A percentile compares a stretch with the other conserved stretches of the same genome.
These are phyloP conservation scores for Boechera retrofracta DNA, from an alignment of 345 rosid species.

Conservation along the genomic window DNA sequence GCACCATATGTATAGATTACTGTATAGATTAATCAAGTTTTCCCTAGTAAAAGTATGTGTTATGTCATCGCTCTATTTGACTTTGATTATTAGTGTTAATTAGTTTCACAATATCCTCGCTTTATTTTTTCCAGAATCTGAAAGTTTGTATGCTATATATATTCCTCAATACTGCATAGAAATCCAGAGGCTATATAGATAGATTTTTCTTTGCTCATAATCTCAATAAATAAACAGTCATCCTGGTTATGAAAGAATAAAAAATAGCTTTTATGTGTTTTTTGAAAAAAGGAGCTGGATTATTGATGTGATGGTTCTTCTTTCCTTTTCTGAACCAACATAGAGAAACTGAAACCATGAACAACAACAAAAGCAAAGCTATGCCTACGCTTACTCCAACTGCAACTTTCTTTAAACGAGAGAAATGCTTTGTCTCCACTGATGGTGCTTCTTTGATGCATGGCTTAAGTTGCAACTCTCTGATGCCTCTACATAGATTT, in stretches of 20 bases:
- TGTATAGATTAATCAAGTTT: too few relatives aligned
- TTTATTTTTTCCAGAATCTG: background rate
- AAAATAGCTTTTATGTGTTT: too few relatives aligned
- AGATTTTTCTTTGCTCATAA: background rate
- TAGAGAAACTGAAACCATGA: background rate
- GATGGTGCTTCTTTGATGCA: conserved; percentile 11
- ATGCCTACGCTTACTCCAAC: background rate
- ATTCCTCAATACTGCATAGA: background rate
- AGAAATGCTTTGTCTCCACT: background rate
- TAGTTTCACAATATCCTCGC: background rate
- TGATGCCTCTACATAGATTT: conserved; percentile 32
- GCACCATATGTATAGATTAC: too few relatives aligned
- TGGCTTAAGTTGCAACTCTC: background rate
- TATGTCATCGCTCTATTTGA: too few relatives aligned
- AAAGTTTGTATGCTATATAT: background rate
- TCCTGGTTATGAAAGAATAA: background rate
- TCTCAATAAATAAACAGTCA: background rate
- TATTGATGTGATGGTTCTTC: background rate
- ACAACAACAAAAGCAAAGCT: background rate
- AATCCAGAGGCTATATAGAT: background rate
- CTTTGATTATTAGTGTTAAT: too few relatives aligned
- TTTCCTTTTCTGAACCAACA: background rate
- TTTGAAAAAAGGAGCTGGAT: background rate
- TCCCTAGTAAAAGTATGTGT: too few relatives aligned
- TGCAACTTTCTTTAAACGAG: background rate